Conservation (phyloP, 208 protist genomes). For the Trypanosoma rangeli region DNA sequence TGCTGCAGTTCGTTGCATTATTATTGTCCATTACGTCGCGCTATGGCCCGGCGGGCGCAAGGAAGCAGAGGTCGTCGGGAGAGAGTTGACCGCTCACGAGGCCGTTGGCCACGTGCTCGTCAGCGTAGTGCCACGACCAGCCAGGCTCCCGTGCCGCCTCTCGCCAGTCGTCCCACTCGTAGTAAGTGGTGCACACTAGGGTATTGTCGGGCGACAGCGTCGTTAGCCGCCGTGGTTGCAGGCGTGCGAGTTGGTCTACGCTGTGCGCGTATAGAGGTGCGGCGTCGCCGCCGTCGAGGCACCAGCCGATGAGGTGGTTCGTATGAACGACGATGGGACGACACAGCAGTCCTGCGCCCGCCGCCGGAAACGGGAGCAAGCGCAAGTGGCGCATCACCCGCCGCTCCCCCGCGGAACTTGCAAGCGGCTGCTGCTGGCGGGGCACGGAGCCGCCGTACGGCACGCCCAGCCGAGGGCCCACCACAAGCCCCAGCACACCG, state of each 20-base stretch:
- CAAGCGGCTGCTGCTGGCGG: background rate
- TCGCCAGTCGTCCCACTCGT: conserved; percentile 83
- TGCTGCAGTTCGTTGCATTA: too few relatives aligned
- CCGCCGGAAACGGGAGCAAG: conserved; percentile 23
- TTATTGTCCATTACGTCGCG: too few relatives aligned
- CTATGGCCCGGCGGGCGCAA: conserved; percentile 18
- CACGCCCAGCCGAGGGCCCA: background rate
- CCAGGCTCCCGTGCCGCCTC: conserved; percentile 69
- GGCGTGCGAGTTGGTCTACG: conserved; percentile 44
- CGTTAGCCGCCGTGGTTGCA: conserved; percentile 29
- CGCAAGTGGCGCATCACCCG: conserved; percentile 21
- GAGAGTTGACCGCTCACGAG: conserved; percentile 39
- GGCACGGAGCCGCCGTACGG: background rate
- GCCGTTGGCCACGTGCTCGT: conserved; percentile 37
- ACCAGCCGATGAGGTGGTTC: conserved; percentile 72
- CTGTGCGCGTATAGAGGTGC: conserved; percentile 72
- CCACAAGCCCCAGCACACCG: conserved; percentile 30
- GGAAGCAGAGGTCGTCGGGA: conserved; percentile 9
- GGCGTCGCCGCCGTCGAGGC: conserved; percentile 37
- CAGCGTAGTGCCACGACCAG: conserved; percentile 48
- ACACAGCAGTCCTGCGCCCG: background rate
- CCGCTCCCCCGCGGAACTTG: background rate
- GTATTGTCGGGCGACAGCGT: conserved; percentile 52
- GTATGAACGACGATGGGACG: conserved; percentile 56
- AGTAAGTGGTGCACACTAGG: conserved; percentile 45